phyloP scores from a whole-genome alignment of 2,329 filamentous ascomycete species.

The Emmonsia crescens region DNA sequence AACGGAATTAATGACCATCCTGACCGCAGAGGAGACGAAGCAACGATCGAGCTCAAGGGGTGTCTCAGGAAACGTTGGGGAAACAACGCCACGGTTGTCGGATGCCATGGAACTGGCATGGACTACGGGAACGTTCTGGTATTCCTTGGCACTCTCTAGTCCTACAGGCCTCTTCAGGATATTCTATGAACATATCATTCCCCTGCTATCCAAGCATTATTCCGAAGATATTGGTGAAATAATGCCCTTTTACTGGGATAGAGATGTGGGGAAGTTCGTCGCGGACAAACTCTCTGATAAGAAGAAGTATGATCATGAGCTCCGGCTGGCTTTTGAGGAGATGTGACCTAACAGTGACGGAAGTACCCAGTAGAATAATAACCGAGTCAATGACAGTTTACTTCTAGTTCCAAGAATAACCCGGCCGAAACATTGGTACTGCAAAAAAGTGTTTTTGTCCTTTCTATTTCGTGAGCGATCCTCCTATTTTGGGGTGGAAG shows the following conservation, averaged over 20 bases:
- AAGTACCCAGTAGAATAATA: too few relatives aligned
- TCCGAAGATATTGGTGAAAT: background rate
- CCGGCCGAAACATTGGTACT: background rate
- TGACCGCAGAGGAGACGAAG: conserved; percentile 4
- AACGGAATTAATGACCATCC: conserved; percentile 8
- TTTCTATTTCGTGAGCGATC: background rate
- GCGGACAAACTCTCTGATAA: conserved; percentile 1
- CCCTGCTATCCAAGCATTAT: background rate
- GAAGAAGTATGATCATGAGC: background rate
- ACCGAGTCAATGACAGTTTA: background rate
- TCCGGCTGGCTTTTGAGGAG: background rate
- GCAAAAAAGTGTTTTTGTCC: background rate
- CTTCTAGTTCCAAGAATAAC: background rate
- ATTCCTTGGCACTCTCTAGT: conserved; percentile 6
- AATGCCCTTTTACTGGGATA: background rate
- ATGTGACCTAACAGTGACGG: background rate
- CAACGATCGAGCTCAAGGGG: background rate
- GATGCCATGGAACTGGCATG: conserved; percentile 12
- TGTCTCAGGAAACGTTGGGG: background rate
- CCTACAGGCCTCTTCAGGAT: background rate
- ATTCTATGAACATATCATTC: background rate
- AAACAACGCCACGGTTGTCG: conserved; percentile 2
- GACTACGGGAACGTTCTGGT: conserved; percentile 17
- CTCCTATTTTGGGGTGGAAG: background rate
- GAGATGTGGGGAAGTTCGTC: background rate